Percentiles rank a stretch among this genome's conserved stretches.
These are phyloP conservation scores for Naganishia friedmannii DNA, from an alignment of 768 basidiomycete genomes.

Conservation along the genomic window DNA sequence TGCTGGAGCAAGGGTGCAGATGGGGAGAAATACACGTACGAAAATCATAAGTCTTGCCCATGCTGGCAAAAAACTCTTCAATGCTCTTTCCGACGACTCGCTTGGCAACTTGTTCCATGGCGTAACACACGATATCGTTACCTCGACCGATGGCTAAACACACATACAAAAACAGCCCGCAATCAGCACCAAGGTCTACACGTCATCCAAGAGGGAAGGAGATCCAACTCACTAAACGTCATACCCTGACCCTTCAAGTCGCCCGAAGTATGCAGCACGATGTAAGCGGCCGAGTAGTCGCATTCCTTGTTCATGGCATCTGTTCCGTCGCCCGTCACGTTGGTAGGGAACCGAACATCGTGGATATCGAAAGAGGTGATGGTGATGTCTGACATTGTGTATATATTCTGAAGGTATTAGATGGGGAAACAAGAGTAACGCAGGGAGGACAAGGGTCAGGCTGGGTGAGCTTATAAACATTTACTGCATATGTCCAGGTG, in stretches of 20 bases:
- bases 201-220: too few relatives aligned
- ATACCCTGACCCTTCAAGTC: conserved; percentile 69
- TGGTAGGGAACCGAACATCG: conserved; percentile 86
- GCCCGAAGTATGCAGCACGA: conserved; percentile 68
- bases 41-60: conserved; percentile 87
- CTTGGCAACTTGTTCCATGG: conserved; percentile 73
- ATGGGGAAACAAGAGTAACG: background rate
- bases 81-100: conserved; percentile 78
- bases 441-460: too few relatives aligned
- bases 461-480: background rate
- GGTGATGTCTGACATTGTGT: conserved; percentile 35
- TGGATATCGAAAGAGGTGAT: conserved; percentile 50
- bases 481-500: background rate
- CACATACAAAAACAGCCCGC: background rate
- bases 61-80: conserved; percentile 77
- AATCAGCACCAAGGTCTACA: conserved; percentile 1
- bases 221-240: conserved; percentile 47
- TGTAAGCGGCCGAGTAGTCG: conserved; percentile 92
- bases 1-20: background rate
- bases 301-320: conserved; percentile 97
- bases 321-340: conserved; percentile 82
- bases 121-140: conserved; percentile 86
- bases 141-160: conserved; percentile 60
- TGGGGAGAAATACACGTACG: conserved; percentile 38
- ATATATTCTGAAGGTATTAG: background rate